These are phyloP conservation scores for Casuarina glauca DNA, from an alignment of 306 rosid genomes.

Conservation along the genomic window DNA sequence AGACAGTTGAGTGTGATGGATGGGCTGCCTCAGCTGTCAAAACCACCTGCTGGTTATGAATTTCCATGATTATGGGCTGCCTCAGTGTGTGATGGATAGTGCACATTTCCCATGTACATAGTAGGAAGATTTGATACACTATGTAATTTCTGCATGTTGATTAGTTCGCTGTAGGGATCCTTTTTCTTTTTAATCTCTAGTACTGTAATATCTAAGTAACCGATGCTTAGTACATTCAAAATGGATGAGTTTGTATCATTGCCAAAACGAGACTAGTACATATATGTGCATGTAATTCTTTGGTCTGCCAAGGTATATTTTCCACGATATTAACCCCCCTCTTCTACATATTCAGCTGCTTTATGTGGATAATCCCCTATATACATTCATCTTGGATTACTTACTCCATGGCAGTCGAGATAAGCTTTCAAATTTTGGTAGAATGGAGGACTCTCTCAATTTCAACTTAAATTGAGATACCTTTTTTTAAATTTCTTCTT, in stretches of 20 bases:
- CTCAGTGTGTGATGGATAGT: neutral
- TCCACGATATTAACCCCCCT: neutral
- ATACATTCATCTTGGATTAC: neutral
- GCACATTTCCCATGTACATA: constrained; percentile 14
- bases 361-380: neutral
- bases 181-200: neutral
- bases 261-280: neutral
- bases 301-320: neutral
- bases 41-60: constrained; percentile 70
- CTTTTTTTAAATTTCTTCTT: neutral
- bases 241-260: neutral
- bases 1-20: constrained; percentile 82
- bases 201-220: constrained; percentile 5
- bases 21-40: constrained; percentile 69
- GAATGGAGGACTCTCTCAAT: neutral
- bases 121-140: constrained; percentile 8
- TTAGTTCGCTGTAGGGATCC: constrained; percentile 9
- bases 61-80: constrained; percentile 31
- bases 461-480: too few relatives aligned
- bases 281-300: neutral
- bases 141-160: constrained; percentile 16
- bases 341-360: neutral
- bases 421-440: neutral
- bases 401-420: neutral
- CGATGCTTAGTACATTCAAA: constrained; percentile 6